Evolutionary conservation across 148 eudicot species (phyloP).

Genomic region (Oxyria digyna): DNA sequence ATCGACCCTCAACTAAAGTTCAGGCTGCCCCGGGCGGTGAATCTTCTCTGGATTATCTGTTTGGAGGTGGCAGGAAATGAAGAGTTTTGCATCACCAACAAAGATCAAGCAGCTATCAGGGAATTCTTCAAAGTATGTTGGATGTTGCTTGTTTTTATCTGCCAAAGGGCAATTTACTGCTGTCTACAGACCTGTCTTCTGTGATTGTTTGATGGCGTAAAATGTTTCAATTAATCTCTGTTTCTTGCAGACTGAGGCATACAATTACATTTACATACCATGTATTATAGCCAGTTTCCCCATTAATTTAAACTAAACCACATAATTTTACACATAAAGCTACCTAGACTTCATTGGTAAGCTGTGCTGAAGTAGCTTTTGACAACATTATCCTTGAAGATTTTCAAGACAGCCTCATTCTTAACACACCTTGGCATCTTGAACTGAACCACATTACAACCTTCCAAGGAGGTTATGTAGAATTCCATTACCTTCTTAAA

Average conservation of each 20-base stretch:
- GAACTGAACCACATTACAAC: constrained; percentile 7
- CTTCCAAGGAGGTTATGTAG: not conserved
- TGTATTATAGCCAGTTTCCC: too few species aligned
- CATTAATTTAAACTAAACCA: too few species aligned
- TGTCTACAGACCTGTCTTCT: not conserved
- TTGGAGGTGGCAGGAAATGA: constrained; percentile 1
- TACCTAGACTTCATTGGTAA: not conserved
- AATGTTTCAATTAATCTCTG: not conserved
- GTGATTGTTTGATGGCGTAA: not conserved
- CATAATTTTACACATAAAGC: too few species aligned
- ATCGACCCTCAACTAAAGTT: constrained; percentile 7
- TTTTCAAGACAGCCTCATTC: constrained; percentile 7
- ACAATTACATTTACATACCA: too few species aligned
- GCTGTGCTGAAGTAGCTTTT: constrained; percentile 11
- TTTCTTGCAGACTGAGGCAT: too few species aligned
- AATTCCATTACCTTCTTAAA: constrained; percentile 8
- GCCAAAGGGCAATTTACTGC: not conserved
- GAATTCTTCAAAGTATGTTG: not conserved
- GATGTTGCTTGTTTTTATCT: not conserved
- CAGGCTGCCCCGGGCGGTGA: constrained; percentile 9
- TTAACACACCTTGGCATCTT: constrained; percentile 12
- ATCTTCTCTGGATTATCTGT: constrained; percentile 8
- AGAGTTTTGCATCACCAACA: not conserved
- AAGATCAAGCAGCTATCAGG: too few species aligned
- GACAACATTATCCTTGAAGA: constrained; percentile 1